Evolutionary conservation across 192 early-diverging fungal species (phyloP), one percentile per base, ranked within the genome.

Genomic region (Coemansia sp.): DNA sequence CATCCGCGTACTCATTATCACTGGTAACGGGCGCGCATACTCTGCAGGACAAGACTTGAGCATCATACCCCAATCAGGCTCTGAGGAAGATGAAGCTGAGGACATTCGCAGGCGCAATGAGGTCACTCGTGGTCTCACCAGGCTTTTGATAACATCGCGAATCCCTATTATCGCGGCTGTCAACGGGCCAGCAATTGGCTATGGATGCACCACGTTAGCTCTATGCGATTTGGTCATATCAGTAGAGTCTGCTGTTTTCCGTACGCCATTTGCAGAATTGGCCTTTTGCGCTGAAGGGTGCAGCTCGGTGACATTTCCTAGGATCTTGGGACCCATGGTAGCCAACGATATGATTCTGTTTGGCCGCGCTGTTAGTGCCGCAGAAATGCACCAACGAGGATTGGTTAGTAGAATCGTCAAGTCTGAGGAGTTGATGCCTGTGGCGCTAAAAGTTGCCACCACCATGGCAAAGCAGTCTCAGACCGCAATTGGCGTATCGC

Each of bases 301-400:
- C 83, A 91, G 89, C 23, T 88, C 88, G 19, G 63, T 89, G 30
- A 72, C 87, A 4, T 91, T 93, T 59, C 91, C 90, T 55, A 72
- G 88, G 19, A 87, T 90, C 28, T 85, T 93, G 68, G 91, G 91
- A 0, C 66, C 72, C 2, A 76, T 84, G 6, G 73, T 77, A 7
- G 91, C 91, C 37, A 93, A 89, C 77, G 89, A 91, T 62, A 88
- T 91, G 85, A 74, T 91, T 33, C 70, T 90, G 55, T 86, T 92
- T 75, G 87, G 87, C 30, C 75, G 75, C 9, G 73, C 74, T 50
- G 74, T 86, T 21, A 75, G 81, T 3, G 88, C 89, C 9, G 40
- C 77, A 44, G 91, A 92, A 60, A 85, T 90, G 81, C 83, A 77
- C n/a, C 64, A 85, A 35, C 75, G 73, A 23, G 85, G 89, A 21